Evolutionary conservation across 345 rosid species (phyloP).

Genomic region (Dimocarpus longan): DNA sequence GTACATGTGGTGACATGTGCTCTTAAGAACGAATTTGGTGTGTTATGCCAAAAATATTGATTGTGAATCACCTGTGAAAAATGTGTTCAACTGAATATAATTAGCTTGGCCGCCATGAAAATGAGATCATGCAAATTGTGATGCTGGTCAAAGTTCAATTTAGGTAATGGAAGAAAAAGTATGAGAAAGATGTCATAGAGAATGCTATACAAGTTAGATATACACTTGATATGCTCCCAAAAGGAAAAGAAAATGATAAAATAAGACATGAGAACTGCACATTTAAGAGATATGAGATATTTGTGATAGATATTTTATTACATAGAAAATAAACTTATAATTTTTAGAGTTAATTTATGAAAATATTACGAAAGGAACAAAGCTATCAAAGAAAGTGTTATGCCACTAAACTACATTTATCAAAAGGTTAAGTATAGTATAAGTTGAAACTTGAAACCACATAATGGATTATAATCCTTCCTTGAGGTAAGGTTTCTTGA

Average conservation of each 20-base stretch:
- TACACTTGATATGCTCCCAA: neutral
- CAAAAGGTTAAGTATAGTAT: neutral
- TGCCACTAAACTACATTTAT: neutral
- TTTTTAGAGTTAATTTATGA: neutral
- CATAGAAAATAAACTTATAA: too few species aligned
- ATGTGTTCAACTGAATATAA: neutral
- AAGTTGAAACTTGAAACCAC: too few species aligned
- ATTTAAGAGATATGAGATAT: too few species aligned
- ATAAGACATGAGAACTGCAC: neutral
- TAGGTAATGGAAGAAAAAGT: neutral
- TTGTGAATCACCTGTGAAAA: neutral
- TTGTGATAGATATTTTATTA: too few species aligned
- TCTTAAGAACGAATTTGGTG: neutral
- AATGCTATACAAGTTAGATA: neutral
- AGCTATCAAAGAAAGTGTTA: neutral
- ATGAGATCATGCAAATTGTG: neutral
- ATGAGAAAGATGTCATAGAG: neutral
- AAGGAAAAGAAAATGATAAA: neutral
- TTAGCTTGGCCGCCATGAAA: neutral
- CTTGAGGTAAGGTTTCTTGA: too few species aligned
- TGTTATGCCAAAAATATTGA: neutral
- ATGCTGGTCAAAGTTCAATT: neutral
- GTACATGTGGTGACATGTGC: neutral
- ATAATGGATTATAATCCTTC: too few species aligned
- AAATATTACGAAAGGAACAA: neutral